Percentiles rank a stretch among this genome's conserved stretches.
Conservation (phyloP, 805 yeast species). For the Ogataea thermomethanolica region DNA sequence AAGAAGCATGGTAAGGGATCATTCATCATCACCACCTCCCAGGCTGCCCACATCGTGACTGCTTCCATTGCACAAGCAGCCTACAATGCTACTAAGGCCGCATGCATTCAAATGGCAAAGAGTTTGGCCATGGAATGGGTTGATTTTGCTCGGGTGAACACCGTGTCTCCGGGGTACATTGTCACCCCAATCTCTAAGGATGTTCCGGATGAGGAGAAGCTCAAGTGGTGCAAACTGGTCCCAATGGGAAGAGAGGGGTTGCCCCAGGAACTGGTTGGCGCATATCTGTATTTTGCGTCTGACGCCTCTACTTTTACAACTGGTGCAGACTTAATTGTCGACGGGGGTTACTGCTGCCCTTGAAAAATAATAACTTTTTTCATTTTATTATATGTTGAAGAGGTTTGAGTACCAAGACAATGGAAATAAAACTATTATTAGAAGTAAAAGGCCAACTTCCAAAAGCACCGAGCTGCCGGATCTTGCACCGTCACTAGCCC, state of each 20-base stretch:
- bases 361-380: background rate
- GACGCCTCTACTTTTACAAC: constrained; percentile 51
- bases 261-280: constrained; percentile 49
- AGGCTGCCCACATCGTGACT: constrained; percentile 49
- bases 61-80: constrained; percentile 46
- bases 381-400: constrained; percentile 1
- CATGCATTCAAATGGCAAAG: constrained; percentile 41
- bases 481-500: constrained; percentile 19
- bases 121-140: constrained; percentile 46
- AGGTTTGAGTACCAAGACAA: constrained; percentile 2
- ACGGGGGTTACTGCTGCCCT: constrained; percentile 42
- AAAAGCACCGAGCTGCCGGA: background rate
- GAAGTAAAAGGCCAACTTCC: background rate
- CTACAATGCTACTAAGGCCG: constrained; percentile 46
- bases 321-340: constrained; percentile 47
- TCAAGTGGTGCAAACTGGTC: constrained; percentile 31
- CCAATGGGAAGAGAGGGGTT: constrained; percentile 51
- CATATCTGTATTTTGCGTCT: constrained; percentile 49
- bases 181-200: constrained; percentile 38
- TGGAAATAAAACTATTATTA: background rate
- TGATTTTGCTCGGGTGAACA: constrained; percentile 44
- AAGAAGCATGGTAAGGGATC: constrained; percentile 43
- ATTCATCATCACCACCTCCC: constrained; percentile 47
- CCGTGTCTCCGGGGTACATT: constrained; percentile 47
- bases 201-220: constrained; percentile 15